These are phyloP conservation scores for Candida dubliniensis DNA, from an alignment of 1,139 yeast species.

Conservation along the genomic window DNA sequence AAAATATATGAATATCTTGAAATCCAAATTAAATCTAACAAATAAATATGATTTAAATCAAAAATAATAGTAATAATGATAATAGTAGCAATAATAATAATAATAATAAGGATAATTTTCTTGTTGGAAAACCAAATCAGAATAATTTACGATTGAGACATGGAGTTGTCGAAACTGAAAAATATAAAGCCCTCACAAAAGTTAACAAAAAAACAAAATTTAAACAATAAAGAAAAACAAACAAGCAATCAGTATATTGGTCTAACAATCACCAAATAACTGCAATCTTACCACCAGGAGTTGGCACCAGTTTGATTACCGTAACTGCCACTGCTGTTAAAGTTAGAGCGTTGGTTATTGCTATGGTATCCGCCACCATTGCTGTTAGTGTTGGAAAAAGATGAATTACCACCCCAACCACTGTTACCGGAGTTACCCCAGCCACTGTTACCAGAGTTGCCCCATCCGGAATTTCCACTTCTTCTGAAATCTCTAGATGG, in stretches of 20 bases:
- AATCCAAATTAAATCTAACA: too few relatives aligned
- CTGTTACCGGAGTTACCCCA: constrained; percentile 32
- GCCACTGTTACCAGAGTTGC: constrained; percentile 18
- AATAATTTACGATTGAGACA: constrained; percentile 10
- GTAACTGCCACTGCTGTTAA: constrained; percentile 15
- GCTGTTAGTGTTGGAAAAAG: constrained; percentile 1
- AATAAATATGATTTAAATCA: not conserved
- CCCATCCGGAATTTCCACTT: constrained; percentile 33
- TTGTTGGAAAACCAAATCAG: not conserved
- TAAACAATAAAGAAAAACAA: not conserved
- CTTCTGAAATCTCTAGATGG: constrained; percentile 63
- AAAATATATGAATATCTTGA: too few relatives aligned
- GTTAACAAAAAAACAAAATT: constrained; percentile 5
- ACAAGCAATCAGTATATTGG: not conserved
- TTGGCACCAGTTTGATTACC: constrained; percentile 19
- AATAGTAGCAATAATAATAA: constrained; percentile 4
- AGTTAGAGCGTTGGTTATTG: constrained; percentile 10
- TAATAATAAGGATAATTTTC: not conserved
- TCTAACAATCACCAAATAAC: not conserved
- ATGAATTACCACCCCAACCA: constrained; percentile 21
- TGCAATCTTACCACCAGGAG: constrained; percentile 42
- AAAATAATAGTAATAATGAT: not conserved
- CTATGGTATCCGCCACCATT: constrained; percentile 11
- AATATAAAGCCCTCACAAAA: constrained; percentile 6
- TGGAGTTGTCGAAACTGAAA: constrained; percentile 6